phyloP scores from a whole-genome alignment of 129 eudicot genomes.

The Artemisia argyi region DNA sequence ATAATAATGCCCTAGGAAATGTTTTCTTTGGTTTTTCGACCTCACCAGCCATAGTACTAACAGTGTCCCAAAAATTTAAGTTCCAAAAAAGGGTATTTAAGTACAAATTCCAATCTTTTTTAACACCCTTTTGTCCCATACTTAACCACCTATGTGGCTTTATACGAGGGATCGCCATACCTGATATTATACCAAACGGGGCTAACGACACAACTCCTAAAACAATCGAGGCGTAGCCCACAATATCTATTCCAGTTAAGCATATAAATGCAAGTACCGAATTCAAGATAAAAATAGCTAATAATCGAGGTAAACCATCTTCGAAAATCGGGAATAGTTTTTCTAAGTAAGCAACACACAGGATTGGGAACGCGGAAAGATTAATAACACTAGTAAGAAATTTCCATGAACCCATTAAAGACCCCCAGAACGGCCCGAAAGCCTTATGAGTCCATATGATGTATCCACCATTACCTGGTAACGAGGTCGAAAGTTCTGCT shows the following conservation, averaged over 20 bases:
- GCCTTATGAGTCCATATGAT: conserved; percentile 47
- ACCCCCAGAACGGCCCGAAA: conserved; percentile 52
- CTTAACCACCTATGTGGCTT: conserved; percentile 48
- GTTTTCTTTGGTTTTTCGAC: background rate
- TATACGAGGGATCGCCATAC: conserved; percentile 43
- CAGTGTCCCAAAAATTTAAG: conserved; percentile 6
- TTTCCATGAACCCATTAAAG: conserved; percentile 46
- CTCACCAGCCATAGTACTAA: conserved; percentile 1
- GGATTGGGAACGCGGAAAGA: conserved; percentile 41
- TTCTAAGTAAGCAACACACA: conserved; percentile 38
- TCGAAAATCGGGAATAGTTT: conserved; percentile 33
- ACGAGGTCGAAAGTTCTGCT: conserved; percentile 54
- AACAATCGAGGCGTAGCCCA: conserved; percentile 11
- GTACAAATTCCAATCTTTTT: background rate
- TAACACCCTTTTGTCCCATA: conserved; percentile 14
- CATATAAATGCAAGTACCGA: background rate
- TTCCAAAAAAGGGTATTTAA: conserved; percentile 5
- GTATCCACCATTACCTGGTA: conserved; percentile 55
- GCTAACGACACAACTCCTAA: conserved; percentile 41
- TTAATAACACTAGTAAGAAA: conserved; percentile 43
- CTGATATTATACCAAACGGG: conserved; percentile 46
- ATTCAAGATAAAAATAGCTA: background rate
- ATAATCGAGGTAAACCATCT: background rate
- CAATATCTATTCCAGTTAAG: background rate
- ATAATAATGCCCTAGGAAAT: background rate